Evolutionary conservation across 805 yeast genomes (phyloP).

Genomic region (Candida tibetensis): DNA sequence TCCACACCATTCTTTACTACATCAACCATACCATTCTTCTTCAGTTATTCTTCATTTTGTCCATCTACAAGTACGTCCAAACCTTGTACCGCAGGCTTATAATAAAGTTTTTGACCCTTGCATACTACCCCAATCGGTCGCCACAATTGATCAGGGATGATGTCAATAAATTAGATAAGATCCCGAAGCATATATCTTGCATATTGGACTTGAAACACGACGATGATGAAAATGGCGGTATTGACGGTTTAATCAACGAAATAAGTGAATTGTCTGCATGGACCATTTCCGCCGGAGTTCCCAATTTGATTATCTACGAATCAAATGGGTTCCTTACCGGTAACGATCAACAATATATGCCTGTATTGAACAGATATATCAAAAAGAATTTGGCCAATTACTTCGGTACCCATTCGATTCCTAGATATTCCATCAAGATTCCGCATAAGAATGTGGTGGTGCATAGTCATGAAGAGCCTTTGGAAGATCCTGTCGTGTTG

Average conservation of each 20-base stretch:
- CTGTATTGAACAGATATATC: constrained; percentile 56
- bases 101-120: constrained; percentile 54
- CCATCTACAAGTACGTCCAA: constrained; percentile 52
- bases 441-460: constrained; percentile 63
- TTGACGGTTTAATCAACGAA: constrained; percentile 75
- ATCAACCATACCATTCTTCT: constrained; percentile 46
- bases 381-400: constrained; percentile 60
- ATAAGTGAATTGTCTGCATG: constrained; percentile 79
- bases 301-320: constrained; percentile 72
- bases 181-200: constrained; percentile 75
- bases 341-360: constrained; percentile 27
- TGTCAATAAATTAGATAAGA: constrained; percentile 65
- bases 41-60: constrained; percentile 51
- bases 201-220: constrained; percentile 71
- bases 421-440: constrained; percentile 57
- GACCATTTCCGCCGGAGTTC: constrained; percentile 87
- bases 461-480: constrained; percentile 33
- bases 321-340: constrained; percentile 64
- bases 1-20: background rate
- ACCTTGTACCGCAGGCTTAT: constrained; percentile 50
- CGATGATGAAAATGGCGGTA: constrained; percentile 86
- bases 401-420: constrained; percentile 69
- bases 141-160: constrained; percentile 88
- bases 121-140: constrained; percentile 66
- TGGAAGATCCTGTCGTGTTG: constrained; percentile 47